These are phyloP conservation scores for Crithidia expoeki DNA, from an alignment of 208 protist genomes.

Conservation along the genomic window DNA sequence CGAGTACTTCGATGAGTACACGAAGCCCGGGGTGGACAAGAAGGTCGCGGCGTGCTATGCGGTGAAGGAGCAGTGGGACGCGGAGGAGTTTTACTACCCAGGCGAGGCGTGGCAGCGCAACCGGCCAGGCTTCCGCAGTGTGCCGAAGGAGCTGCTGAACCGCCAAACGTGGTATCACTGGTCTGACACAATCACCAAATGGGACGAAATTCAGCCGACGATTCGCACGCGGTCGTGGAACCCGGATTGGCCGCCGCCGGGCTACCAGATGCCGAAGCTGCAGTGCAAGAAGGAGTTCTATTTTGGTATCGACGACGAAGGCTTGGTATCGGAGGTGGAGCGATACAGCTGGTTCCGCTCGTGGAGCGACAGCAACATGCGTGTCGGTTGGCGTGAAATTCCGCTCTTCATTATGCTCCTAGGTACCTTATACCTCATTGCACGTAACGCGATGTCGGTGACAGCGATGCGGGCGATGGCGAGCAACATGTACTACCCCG, in stretches of 20 bases:
- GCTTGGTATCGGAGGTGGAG: conserved; percentile 82
- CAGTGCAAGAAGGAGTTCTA: conserved; percentile 87
- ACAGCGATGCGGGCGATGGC: conserved; percentile 67
- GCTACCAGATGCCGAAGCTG: conserved; percentile 83
- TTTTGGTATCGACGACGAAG: conserved; percentile 85
- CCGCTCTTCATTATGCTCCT: conserved; percentile 75
- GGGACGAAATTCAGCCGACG: conserved; percentile 87
- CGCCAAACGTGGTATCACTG: conserved; percentile 91
- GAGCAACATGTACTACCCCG: conserved; percentile 88
- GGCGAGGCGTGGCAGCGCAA: conserved; percentile 87
- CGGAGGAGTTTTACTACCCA: conserved; percentile 90
- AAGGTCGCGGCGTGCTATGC: conserved; percentile 80
- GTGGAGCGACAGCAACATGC: conserved; percentile 87
- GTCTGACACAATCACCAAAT: conserved; percentile 84
- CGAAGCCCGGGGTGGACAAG: conserved; percentile 75
- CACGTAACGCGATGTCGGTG: conserved; percentile 65
- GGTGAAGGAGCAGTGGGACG: conserved; percentile 89
- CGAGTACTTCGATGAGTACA: conserved; percentile 92
- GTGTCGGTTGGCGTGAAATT: conserved; percentile 78
- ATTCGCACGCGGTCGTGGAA: conserved; percentile 88
- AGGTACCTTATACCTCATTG: conserved; percentile 55
- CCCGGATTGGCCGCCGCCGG: conserved; percentile 86
- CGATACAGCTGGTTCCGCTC: conserved; percentile 88
- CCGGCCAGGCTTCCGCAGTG: conserved; percentile 83
- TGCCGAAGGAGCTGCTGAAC: conserved; percentile 89